Percentiles rank a stretch among this genome's conserved stretches.
phyloP scores from a whole-genome alignment of 176 grass and related monocot species.

The Aegilops tauschii region DNA sequence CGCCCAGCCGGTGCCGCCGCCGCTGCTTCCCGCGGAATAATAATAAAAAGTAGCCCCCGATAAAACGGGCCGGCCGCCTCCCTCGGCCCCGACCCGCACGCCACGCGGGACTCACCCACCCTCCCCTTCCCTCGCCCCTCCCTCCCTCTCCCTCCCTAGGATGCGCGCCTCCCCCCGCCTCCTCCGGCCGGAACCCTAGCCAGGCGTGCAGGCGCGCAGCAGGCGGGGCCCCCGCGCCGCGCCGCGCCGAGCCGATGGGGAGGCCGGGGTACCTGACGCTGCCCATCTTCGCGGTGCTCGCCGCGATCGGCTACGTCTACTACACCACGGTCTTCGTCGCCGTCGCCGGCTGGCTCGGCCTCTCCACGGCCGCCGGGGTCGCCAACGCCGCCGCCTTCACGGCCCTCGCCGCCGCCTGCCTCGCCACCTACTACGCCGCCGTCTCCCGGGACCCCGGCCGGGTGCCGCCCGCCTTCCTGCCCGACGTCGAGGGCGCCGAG shows the following conservation, averaged over 20 bases:
- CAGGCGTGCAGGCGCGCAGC: neutral
- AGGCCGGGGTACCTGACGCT: constrained; percentile 80
- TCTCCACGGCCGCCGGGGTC: constrained; percentile 57
- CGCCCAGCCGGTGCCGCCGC: neutral
- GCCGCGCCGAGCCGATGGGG: constrained; percentile 29
- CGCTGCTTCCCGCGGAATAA: constrained; percentile 26
- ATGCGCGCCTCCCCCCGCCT: constrained; percentile 30
- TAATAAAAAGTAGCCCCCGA: neutral
- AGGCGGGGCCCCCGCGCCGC: neutral
- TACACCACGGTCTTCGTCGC: constrained; percentile 84
- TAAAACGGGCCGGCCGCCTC: constrained; percentile 30
- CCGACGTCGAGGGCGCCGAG: constrained; percentile 64
- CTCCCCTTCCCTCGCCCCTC: neutral
- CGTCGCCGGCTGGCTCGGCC: constrained; percentile 66
- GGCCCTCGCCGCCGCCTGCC: constrained; percentile 39
- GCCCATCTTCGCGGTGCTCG: constrained; percentile 74
- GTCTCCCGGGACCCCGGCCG: constrained; percentile 68
- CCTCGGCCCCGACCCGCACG: constrained; percentile 11
- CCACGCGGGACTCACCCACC: neutral
- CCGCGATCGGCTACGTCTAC: constrained; percentile 78
- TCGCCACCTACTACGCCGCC: constrained; percentile 60
- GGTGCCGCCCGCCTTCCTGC: constrained; percentile 61
- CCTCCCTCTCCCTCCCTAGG: neutral
- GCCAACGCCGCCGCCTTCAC: constrained; percentile 73
- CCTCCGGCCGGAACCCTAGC: constrained; percentile 40